Conservation (phyloP, 306 rosid genomes). For the Ochetophila trinervis region DNA sequence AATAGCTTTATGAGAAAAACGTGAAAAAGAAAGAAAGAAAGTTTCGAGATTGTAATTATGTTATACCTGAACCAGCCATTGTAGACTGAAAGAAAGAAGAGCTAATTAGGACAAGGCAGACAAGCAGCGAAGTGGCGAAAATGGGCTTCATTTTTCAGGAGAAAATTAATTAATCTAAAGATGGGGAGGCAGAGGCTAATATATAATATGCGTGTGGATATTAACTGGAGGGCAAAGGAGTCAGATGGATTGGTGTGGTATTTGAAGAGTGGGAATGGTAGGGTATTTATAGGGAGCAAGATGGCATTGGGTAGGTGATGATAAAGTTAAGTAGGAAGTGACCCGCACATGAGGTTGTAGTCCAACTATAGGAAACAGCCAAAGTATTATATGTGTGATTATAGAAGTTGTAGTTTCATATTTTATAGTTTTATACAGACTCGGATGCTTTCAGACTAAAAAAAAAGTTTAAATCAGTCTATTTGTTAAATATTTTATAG, state of each 20-base stretch:
- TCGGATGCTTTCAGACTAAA: too few relatives aligned
- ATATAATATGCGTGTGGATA: not conserved
- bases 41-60: not conserved
- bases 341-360: too few relatives aligned
- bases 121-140: constrained; percentile 40
- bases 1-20: too few relatives aligned
- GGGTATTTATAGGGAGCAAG: constrained; percentile 16
- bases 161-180: not conserved
- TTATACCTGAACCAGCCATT: constrained; percentile 57
- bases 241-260: not conserved
- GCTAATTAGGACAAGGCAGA: constrained; percentile 53
- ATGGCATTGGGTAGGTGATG: constrained; percentile 5
- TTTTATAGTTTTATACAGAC: too few relatives aligned
- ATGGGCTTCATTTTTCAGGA: constrained; percentile 46
- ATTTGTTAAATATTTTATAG: too few relatives aligned
- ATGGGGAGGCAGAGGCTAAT: not conserved
- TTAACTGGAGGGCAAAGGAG: not conserved
- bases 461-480: too few relatives aligned
- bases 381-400: too few relatives aligned
- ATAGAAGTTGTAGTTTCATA: too few relatives aligned
- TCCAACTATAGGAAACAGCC: too few relatives aligned
- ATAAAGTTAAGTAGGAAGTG: not conserved
- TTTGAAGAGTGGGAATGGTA: not conserved
- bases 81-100: constrained; percentile 48
- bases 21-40: too few relatives aligned